A percentile compares a stretch with the other conserved stretches of the same genome.
These are phyloP conservation scores for Globisporangium acanthophoron DNA, from an alignment of 352 stramenopile species.

Conservation along the genomic window DNA sequence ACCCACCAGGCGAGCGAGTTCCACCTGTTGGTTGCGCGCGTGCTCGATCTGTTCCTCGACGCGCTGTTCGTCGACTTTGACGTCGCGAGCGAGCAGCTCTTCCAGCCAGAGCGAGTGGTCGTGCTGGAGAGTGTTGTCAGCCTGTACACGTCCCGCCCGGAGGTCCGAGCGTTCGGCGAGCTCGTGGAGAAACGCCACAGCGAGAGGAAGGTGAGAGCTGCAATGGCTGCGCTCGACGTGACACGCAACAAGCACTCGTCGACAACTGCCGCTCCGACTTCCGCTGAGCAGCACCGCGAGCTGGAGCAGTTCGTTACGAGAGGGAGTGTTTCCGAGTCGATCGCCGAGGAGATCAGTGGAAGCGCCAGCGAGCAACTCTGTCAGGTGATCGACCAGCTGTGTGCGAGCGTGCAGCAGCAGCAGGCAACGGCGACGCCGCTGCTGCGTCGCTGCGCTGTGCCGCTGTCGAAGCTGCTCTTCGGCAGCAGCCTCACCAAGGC, in stretches of 20 bases:
- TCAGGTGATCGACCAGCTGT: slow-evolving; percentile 39
- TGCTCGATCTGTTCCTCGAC: slow-evolving; percentile 49
- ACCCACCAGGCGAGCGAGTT: slow-evolving; percentile 66
- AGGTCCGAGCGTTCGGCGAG: slow-evolving; percentile 36
- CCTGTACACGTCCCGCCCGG: slow-evolving; percentile 43
- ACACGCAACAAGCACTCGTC: slow-evolving; percentile 36
- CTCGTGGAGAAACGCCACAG: slow-evolving; percentile 33
- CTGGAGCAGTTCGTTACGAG: slow-evolving; percentile 41
- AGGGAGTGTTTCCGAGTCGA: slow-evolving; percentile 1
- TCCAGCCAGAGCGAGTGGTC: slow-evolving; percentile 26
- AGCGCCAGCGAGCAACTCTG: slow-evolving; percentile 23
- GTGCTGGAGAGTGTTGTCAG: slow-evolving; percentile 38
- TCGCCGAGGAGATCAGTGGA: background rate
- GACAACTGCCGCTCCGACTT: background rate
- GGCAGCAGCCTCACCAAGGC: slow-evolving; percentile 46
- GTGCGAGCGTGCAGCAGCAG: slow-evolving; percentile 41
- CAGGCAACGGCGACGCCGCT: slow-evolving; percentile 28
- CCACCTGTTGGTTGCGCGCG: slow-evolving; percentile 42
- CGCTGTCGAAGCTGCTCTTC: slow-evolving; percentile 34
- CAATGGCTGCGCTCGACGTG: slow-evolving; percentile 24
- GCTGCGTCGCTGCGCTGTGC: slow-evolving; percentile 33
- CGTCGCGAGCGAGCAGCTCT: slow-evolving; percentile 26
- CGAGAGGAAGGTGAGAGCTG: slow-evolving; percentile 19
- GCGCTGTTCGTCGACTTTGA: slow-evolving; percentile 33
- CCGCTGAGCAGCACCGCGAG: slow-evolving; percentile 37